Conservation (phyloP, 106 monocot genomes). For the Dactylorhiza incarnata region DNA sequence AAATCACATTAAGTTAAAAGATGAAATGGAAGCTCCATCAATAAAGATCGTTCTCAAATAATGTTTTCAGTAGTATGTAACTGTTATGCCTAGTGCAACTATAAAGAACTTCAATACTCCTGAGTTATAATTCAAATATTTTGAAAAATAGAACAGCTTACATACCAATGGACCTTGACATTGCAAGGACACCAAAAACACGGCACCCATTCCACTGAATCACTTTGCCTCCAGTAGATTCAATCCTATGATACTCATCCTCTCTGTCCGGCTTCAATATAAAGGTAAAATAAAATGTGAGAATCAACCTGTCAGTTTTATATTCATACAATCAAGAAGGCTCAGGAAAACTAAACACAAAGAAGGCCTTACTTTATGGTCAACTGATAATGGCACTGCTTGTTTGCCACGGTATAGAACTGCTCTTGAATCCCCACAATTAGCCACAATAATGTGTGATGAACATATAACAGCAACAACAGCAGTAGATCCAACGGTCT, state of each 20-base stretch:
- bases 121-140: not conserved
- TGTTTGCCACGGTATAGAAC: constrained; percentile 61
- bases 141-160: not conserved
- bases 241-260: constrained; percentile 79
- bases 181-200: constrained; percentile 82
- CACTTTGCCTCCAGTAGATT: constrained; percentile 71
- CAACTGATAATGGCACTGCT: constrained; percentile 44
- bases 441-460: constrained; percentile 54
- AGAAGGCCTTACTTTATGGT: constrained; percentile 41
- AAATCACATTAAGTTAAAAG: not conserved
- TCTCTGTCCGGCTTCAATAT: constrained; percentile 74
- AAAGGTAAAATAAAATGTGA: constrained; percentile 1
- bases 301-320: not conserved
- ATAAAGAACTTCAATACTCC: not conserved
- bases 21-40: not conserved
- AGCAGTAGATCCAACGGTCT: constrained; percentile 72
- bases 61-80: not conserved
- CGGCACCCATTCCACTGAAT: constrained; percentile 78
- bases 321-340: not conserved
- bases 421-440: constrained; percentile 73
- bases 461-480: constrained; percentile 57
- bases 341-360: not conserved
- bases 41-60: not conserved
- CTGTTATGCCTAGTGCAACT: not conserved
- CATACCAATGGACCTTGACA: constrained; percentile 91